phyloP scores from a whole-genome alignment of 768 basidiomycete species.

The Termitomyces sp. region DNA sequence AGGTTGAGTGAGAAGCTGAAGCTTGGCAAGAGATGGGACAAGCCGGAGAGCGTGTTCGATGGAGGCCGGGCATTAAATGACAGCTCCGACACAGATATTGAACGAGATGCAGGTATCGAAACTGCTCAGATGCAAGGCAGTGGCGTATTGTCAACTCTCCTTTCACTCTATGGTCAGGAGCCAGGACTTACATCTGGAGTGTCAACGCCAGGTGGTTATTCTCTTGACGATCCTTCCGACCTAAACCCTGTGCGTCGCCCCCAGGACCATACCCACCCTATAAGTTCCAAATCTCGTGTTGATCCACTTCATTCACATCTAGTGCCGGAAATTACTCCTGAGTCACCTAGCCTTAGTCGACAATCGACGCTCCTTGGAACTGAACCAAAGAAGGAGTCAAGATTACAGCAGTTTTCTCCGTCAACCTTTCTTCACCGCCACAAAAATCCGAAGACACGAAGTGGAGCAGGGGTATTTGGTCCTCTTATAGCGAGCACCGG shows the following conservation, averaged over 20 bases:
- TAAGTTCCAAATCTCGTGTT: neutral
- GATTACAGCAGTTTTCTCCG: neutral
- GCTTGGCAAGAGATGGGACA: slow-evolving; percentile 1
- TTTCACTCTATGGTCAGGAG: slow-evolving; percentile 54
- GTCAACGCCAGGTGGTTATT: slow-evolving; percentile 14
- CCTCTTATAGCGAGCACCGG: slow-evolving; percentile 68
- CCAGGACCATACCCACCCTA: neutral
- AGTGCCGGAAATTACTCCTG: neutral
- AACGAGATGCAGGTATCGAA: slow-evolving; percentile 14
- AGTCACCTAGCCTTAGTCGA: slow-evolving; percentile 1
- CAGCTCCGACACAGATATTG: slow-evolving; percentile 16
- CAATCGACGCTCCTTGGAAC: neutral
- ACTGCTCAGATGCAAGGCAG: slow-evolving; percentile 23
- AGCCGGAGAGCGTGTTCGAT: slow-evolving; percentile 13
- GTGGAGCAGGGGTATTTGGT: slow-evolving; percentile 59
- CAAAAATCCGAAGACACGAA: slow-evolving; percentile 31
- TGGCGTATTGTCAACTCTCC: slow-evolving; percentile 61
- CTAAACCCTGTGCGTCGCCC: neutral
- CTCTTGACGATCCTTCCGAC: neutral
- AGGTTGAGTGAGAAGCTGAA: neutral
- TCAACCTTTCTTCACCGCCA: slow-evolving; percentile 2
- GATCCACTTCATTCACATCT: neutral
- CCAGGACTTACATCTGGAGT: slow-evolving; percentile 10
- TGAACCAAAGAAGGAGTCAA: neutral
- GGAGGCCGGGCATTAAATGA: slow-evolving; percentile 5